Percentiles rank a stretch among this genome's conserved stretches.
Conservation (phyloP, 257 asterid species). For the Solanum sitiens region DNA sequence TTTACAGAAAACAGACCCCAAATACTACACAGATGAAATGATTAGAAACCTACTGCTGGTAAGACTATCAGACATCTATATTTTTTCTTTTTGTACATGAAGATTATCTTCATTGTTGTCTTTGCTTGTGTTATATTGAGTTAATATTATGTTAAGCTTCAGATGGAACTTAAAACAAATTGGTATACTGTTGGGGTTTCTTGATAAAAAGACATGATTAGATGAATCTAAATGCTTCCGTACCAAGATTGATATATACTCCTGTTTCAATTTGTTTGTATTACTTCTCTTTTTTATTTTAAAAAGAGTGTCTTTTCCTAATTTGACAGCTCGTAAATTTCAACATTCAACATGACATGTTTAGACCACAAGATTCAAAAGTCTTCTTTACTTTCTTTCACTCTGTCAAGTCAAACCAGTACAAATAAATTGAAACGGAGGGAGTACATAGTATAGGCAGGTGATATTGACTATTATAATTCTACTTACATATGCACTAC, state of each 20-base stretch:
- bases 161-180: background rate
- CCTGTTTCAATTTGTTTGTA: background rate
- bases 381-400: background rate
- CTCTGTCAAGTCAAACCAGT: background rate
- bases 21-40: slow-evolving; percentile 32
- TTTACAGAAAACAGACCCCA: slow-evolving; percentile 33
- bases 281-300: background rate
- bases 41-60: slow-evolving; percentile 27
- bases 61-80: background rate
- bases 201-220: background rate
- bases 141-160: background rate
- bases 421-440: background rate
- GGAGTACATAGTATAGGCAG: background rate
- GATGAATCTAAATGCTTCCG: background rate
- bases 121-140: background rate
- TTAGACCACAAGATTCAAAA: background rate
- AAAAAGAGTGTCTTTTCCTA: background rate
- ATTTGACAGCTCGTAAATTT: background rate
- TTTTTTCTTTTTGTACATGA: background rate
- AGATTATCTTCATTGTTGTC: background rate
- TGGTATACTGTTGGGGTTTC: background rate
- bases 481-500: background rate
- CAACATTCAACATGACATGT: background rate
- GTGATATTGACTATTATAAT: background rate
- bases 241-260: background rate